Evolutionary conservation across 1,139 yeast genomes (phyloP).

Genomic region (Suhomyces taliae): DNA sequence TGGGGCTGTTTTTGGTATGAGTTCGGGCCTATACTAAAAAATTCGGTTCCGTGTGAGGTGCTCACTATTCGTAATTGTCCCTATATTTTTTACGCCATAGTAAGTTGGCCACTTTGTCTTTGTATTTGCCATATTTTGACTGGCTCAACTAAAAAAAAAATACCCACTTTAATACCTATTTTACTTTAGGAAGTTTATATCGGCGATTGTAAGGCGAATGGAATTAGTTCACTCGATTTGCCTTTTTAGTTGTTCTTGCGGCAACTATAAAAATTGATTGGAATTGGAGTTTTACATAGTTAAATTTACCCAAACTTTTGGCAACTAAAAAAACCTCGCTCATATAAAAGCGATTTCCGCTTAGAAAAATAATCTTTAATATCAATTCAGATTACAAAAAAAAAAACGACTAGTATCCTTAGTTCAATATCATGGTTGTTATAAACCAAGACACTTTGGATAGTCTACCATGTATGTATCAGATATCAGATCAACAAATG

Average conservation of each 20-base stretch:
- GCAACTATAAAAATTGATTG: background rate
- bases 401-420: too few relatives aligned
- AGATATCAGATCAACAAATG: background rate
- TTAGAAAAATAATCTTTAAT: too few relatives aligned
- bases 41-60: too few relatives aligned
- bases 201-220: too few relatives aligned
- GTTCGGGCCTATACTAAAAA: too few relatives aligned
- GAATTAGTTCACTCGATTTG: background rate
- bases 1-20: too few relatives aligned
- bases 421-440: slow-evolving; percentile 2
- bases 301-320: background rate
- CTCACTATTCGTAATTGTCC: too few relatives aligned
- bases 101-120: too few relatives aligned
- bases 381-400: background rate
- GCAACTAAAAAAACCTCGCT: background rate
- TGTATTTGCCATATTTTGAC: background rate
- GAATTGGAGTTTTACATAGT: background rate
- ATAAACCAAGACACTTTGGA: slow-evolving; percentile 1
- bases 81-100: too few relatives aligned
- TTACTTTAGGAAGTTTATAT: too few relatives aligned
- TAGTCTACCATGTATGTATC: slow-evolving; percentile 3
- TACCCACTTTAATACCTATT: too few relatives aligned
- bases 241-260: background rate
- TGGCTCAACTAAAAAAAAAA: background rate
- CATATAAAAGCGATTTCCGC: background rate